phyloP scores from a whole-genome alignment of 2,329 filamentous ascomycete genomes.

The Paracorniculantispora psalliotae region DNA sequence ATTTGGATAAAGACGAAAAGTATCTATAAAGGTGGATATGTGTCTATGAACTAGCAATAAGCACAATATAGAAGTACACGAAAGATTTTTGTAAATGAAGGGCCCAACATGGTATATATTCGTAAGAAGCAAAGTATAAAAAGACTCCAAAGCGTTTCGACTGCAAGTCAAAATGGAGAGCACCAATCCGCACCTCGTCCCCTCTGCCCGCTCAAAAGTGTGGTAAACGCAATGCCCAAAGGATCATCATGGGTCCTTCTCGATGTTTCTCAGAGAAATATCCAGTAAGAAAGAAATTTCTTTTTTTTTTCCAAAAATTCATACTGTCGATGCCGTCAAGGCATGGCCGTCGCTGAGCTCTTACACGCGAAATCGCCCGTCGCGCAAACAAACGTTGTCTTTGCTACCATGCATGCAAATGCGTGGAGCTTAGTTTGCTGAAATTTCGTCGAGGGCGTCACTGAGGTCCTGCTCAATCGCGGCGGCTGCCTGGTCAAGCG shows the following conservation, averaged over 20 bases:
- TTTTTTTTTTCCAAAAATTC: no score
- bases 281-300: background rate
- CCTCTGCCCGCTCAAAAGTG: background rate
- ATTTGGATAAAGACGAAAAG: background rate
- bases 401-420: background rate
- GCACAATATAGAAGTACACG: background rate
- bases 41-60: background rate
- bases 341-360: background rate
- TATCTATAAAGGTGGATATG: background rate
- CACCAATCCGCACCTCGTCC: background rate
- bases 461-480: no score
- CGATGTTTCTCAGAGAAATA: background rate
- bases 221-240: background rate
- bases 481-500: no score
- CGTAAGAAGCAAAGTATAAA: constrained; percentile 1
- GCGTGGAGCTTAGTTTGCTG: background rate
- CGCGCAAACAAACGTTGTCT: background rate
- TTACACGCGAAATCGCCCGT: background rate
- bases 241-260: background rate
- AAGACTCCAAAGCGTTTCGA: background rate
- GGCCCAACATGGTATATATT: background rate
- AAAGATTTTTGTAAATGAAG: background rate
- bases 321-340: background rate
- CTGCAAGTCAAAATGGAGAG: background rate
- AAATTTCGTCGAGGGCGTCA: no score